Evolutionary conservation across 2,329 filamentous ascomycete species (phyloP).

Genomic region (Fusarium sp.): DNA sequence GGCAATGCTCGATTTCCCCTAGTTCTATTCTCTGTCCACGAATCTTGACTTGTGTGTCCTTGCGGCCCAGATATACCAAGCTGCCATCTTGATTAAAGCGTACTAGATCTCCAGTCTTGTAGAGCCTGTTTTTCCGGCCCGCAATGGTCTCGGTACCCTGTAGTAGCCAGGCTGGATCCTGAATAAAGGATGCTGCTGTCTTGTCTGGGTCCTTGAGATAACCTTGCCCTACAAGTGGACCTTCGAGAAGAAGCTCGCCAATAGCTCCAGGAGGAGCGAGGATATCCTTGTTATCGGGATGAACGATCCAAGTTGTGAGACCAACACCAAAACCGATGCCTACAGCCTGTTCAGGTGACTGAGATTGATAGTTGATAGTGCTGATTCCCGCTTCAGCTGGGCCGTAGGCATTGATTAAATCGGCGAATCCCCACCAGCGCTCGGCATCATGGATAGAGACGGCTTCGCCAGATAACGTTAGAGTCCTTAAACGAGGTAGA

Average conservation of each 20-base stretch:
- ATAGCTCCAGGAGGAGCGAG: not conserved
- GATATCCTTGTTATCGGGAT: not conserved
- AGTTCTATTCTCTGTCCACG: conserved; percentile 41
- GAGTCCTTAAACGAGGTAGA: not conserved
- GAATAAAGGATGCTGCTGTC: conserved; percentile 1
- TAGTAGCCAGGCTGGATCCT: not conserved
- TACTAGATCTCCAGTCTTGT: conserved; percentile 37
- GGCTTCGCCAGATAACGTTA: not conserved
- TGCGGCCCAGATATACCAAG: conserved; percentile 30
- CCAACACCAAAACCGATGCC: no score
- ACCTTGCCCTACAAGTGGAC: conserved; percentile 8
- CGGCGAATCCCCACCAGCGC: not conserved
- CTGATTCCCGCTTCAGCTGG: not conserved
- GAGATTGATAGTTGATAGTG: conserved; percentile 16
- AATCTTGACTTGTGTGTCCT: conserved; percentile 41
- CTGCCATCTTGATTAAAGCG: conserved; percentile 19
- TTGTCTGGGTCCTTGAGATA: conserved; percentile 10
- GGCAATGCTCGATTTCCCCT: conserved; percentile 35
- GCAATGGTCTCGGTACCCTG: conserved; percentile 13
- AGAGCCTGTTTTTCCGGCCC: conserved; percentile 11
- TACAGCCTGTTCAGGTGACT: conserved; percentile 27
- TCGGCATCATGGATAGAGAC: not conserved
- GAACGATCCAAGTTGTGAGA: conserved; percentile 14
- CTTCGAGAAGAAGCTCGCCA: conserved; percentile 15
- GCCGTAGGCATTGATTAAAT: not conserved